phyloP scores from a whole-genome alignment of 202 grass and related monocot genomes.

The Zizania palustris region DNA sequence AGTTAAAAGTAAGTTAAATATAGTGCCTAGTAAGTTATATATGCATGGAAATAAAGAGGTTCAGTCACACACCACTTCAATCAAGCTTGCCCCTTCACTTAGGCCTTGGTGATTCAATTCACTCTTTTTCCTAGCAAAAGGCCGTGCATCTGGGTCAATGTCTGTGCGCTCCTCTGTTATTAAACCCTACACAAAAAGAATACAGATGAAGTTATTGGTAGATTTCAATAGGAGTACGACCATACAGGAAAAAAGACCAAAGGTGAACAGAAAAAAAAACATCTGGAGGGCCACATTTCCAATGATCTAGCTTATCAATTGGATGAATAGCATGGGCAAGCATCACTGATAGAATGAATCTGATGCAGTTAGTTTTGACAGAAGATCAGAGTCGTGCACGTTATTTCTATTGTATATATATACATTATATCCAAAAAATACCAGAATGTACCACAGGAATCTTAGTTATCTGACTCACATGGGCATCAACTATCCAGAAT shows the following conservation, averaged over 20 bases:
- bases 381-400: too few relatives aligned
- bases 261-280: too few relatives aligned
- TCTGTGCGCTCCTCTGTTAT: conserved; percentile 84
- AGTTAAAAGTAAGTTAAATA: background rate
- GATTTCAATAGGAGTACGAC: conserved; percentile 23
- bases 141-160: conserved; percentile 72
- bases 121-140: conserved; percentile 84
- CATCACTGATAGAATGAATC: too few relatives aligned
- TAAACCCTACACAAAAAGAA: conserved; percentile 63
- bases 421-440: conserved; percentile 33
- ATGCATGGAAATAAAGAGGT: conserved; percentile 20
- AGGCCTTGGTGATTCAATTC: conserved; percentile 72
- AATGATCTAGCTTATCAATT: too few relatives aligned
- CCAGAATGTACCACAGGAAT: conserved; percentile 21
- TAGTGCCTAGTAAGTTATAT: background rate
- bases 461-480: conserved; percentile 50
- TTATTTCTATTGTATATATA: too few relatives aligned
- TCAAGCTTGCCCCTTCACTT: conserved; percentile 82
- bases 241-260: conserved; percentile 5
- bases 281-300: too few relatives aligned
- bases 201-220: conserved; percentile 10
- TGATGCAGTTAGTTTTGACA: too few relatives aligned
- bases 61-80: conserved; percentile 85
- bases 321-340: too few relatives aligned
- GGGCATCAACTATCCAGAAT: conserved; percentile 98